Percentiles rank a stretch among this genome's conserved stretches.
phyloP scores from a whole-genome alignment of 305 asterid species.

The Coffea humblotiana region DNA sequence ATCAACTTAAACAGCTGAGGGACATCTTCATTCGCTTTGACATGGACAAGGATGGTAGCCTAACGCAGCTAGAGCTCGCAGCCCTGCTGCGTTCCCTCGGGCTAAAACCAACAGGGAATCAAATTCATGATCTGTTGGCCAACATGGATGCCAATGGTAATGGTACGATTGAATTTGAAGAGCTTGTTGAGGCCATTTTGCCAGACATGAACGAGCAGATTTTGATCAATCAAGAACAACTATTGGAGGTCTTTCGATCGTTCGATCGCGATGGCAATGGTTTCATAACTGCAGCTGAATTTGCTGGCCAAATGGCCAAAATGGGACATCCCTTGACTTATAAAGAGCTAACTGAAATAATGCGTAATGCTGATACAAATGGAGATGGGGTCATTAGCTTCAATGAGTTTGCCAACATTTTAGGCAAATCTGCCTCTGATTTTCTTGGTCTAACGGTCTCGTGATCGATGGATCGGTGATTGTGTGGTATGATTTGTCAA shows the following conservation, averaged over 20 bases:
- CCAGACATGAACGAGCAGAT: constrained; percentile 72
- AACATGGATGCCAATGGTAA: constrained; percentile 82
- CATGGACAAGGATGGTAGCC: constrained; percentile 88
- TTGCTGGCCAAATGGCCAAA: constrained; percentile 86
- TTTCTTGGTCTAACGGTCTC: constrained; percentile 51
- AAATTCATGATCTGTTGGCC: constrained; percentile 50
- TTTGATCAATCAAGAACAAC: constrained; percentile 76
- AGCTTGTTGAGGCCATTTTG: constrained; percentile 62
- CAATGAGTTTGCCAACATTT: constrained; percentile 62
- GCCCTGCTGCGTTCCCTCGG: constrained; percentile 93
- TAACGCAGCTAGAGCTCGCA: constrained; percentile 93
- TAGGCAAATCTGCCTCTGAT: constrained; percentile 81
- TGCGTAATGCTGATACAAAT: constrained; percentile 82
- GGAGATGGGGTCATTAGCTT: constrained; percentile 95
- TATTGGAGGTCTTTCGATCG: constrained; percentile 79
- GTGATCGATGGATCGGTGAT: background rate
- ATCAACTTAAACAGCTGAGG: constrained; percentile 66
- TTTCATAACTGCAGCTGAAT: constrained; percentile 80
- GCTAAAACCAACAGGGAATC: constrained; percentile 76
- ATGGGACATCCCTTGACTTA: constrained; percentile 90
- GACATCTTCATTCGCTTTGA: constrained; percentile 87
- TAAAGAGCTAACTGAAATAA: constrained; percentile 68
- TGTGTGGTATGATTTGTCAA: constrained; percentile 1
- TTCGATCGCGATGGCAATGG: constrained; percentile 92
- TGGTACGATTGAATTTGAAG: constrained; percentile 83